phyloP scores from a whole-genome alignment of 805 yeast species.

The Martiniozyma abietophila region DNA sequence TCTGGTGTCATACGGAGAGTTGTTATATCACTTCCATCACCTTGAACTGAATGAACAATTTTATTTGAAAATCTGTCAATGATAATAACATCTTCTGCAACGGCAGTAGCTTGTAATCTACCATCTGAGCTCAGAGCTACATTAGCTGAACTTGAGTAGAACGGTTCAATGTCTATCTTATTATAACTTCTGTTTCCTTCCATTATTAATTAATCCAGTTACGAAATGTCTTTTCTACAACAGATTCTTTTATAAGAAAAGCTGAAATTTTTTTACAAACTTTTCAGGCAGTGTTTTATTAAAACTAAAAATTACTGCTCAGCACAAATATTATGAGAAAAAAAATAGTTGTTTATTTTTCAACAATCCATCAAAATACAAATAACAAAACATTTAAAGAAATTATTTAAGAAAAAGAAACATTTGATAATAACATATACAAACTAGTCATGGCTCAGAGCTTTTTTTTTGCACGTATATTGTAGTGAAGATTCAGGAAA shows the following conservation, averaged over 20 bases:
- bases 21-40: constrained; percentile 78
- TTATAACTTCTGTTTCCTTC: constrained; percentile 28
- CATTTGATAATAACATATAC: background rate
- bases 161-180: constrained; percentile 56
- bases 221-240: too few species aligned
- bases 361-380: too few species aligned
- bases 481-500: constrained; percentile 23
- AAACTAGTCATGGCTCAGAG: background rate
- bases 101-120: constrained; percentile 63
- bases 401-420: constrained; percentile 12
- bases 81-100: constrained; percentile 66
- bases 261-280: too few species aligned
- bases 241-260: too few species aligned
- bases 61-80: constrained; percentile 54
- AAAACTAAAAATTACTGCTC: too few species aligned
- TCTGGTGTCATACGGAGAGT: constrained; percentile 71
- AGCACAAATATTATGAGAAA: too few species aligned
- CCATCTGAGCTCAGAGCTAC: constrained; percentile 62
- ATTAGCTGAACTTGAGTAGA: constrained; percentile 77
- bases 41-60: constrained; percentile 54
- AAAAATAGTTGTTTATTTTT: too few species aligned
- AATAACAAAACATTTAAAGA: constrained; percentile 12
- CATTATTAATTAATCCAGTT: too few species aligned
- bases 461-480: too few species aligned
- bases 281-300: too few species aligned